Percentiles rank a stretch among this genome's conserved stretches.
phyloP scores from a whole-genome alignment of 805 yeast genomes.

The Hanseniaspora taiwanica region DNA sequence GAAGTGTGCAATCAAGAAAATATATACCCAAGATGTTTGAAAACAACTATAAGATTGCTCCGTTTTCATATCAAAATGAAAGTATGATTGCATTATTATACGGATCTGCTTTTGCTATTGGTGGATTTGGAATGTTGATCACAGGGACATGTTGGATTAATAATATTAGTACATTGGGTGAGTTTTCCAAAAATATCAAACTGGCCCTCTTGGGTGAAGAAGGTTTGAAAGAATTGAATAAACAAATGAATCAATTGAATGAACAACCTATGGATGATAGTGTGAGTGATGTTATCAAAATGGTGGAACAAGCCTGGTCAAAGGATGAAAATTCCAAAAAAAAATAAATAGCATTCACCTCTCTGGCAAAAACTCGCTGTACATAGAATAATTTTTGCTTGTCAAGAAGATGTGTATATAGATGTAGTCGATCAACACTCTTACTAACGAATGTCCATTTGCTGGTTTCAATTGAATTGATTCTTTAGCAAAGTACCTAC shows the following conservation, averaged over 20 bases:
- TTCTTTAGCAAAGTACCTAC: too few relatives aligned
- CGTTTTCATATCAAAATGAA: conserved; percentile 67
- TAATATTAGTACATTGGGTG: conserved; percentile 56
- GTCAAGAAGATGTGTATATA: not conserved
- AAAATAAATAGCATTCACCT: too few relatives aligned
- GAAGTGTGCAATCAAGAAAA: conserved; percentile 60
- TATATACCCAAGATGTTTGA: conserved; percentile 67
- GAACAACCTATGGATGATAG: conserved; percentile 45
- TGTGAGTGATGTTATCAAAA: conserved; percentile 41
- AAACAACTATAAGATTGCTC: conserved; percentile 77
- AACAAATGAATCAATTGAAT: conserved; percentile 26
- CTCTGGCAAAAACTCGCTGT: too few relatives aligned
- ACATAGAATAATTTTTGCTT: not conserved
- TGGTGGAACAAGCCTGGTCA: conserved; percentile 9
- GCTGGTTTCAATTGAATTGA: too few relatives aligned
- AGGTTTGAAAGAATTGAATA: conserved; percentile 20
- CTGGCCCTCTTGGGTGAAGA: conserved; percentile 54
- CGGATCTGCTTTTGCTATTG: conserved; percentile 62
- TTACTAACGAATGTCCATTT: too few relatives aligned
- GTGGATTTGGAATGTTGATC: conserved; percentile 57
- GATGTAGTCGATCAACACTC: too few relatives aligned
- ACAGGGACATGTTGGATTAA: conserved; percentile 71
- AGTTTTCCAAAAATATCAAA: conserved; percentile 61
- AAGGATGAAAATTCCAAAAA: not conserved
- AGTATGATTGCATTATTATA: conserved; percentile 77